A percentile compares a stretch with the other conserved stretches of the same genome.
These are phyloP conservation scores for Trametes coccinea DNA, from an alignment of 768 basidiomycete species.

Conservation along the genomic window DNA sequence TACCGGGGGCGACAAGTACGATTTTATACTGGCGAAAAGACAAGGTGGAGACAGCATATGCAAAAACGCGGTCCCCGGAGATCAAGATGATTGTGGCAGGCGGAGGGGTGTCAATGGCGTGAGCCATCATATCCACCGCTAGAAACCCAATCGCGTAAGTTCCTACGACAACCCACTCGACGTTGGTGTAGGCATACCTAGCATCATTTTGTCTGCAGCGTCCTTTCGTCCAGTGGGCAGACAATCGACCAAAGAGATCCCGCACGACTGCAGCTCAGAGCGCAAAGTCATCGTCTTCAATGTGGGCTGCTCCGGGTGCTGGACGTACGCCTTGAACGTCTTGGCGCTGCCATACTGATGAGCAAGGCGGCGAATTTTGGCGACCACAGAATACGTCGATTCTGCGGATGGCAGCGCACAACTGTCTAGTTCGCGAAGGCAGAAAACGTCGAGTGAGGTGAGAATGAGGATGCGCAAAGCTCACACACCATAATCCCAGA, in stretches of 20 bases:
- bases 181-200: constrained; percentile 34
- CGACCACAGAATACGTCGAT: constrained; percentile 44
- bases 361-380: constrained; percentile 46
- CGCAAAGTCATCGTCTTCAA: constrained; percentile 37
- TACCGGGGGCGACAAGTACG: constrained; percentile 33
- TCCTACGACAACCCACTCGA: neutral
- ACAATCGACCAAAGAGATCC: constrained; percentile 43
- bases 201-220: constrained; percentile 51
- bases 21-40: constrained; percentile 17
- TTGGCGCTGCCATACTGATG: constrained; percentile 48
- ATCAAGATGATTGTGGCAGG: constrained; percentile 61
- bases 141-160: neutral
- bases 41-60: constrained; percentile 48
- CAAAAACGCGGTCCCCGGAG: constrained; percentile 66
- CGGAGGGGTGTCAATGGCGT: constrained; percentile 60
- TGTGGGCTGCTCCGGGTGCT: constrained; percentile 42
- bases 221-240: constrained; percentile 33
- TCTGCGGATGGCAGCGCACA: constrained; percentile 37
- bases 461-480: neutral
- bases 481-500: neutral
- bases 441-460: neutral
- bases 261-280: constrained; percentile 49
- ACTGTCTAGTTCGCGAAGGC: constrained; percentile 34
- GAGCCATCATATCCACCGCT: constrained; percentile 65
- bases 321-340: constrained; percentile 55